Base-by-base conservation (phyloP, 805 yeast genomes). In the Lipomyces yamanashiensis region DNA sequence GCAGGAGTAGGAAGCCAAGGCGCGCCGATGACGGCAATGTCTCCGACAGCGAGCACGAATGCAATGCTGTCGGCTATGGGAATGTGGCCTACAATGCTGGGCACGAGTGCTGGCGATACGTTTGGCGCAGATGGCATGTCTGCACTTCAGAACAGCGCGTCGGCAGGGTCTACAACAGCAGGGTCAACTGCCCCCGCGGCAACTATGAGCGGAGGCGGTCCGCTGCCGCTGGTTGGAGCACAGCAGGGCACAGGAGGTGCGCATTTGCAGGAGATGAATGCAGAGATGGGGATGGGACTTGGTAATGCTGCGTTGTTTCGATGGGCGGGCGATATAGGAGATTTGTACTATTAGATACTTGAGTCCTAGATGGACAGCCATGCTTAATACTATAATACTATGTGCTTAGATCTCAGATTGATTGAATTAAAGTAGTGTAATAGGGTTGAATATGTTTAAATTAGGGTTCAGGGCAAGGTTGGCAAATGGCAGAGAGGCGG, bases 241-340 rank as follows among this genome's bases (percentile, higher is more conserved):
- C 28, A 28, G 28, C 28, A 28, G 28, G 28, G 28, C 5, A 28
- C 28, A 28, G 28, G 56, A 15, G 56, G 56, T 7, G 56, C 47
- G 44, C 53, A 60, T n/a, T 36, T 58, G 51, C 53, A 62, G 9
- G 66, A 58, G 15, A 56, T 62, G 61, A 50, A 54, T 40, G 56
- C 62, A 28, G 66, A 62, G 48, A 28, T 62, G 40, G 66, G 62
- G 6, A 44, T 58, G 19, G 66, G 66, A 48, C 43, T 62, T 15
- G 62, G 66, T 0, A 58, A 58, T 49, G 62, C 66, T 45, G 66
- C 66, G 48, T 40, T 64, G 36, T 64, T 60, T 17, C 23, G 64
- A 40, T 64, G 61, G 61, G 19, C 61, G 6, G 67, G 61, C 4
- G 62, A 64, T 51, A 56, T 64, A 39, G 67, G 64, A 1, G 67